These are phyloP conservation scores for Coemansia sp. DNA, from an alignment of 192 early-diverging fungal genomes.

Conservation along the genomic window DNA sequence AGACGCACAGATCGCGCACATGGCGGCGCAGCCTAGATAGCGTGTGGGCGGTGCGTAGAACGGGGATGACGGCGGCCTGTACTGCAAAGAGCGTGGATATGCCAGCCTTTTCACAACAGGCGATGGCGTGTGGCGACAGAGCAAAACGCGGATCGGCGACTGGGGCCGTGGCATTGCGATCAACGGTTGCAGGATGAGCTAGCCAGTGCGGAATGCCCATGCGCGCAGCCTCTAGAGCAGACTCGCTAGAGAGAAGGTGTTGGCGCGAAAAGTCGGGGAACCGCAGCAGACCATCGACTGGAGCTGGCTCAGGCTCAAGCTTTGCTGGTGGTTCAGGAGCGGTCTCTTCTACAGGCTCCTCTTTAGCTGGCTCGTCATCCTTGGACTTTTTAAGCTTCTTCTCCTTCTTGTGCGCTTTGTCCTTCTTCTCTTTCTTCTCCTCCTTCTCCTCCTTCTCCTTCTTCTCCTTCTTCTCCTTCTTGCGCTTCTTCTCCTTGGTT, in stretches of 20 bases:
- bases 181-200: constrained; percentile 71
- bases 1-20: constrained; percentile 89
- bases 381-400: constrained; percentile 3
- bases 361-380: background rate
- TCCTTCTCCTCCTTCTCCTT: constrained; percentile 17
- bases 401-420: background rate
- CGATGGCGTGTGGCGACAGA: constrained; percentile 64
- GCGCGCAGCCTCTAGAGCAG: constrained; percentile 24
- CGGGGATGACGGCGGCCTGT: constrained; percentile 83
- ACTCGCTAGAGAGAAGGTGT: constrained; percentile 19
- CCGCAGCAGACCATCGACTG: constrained; percentile 28
- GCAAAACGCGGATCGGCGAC: constrained; percentile 56
- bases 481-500: constrained; percentile 9
- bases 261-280: constrained; percentile 55
- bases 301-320: constrained; percentile 16
- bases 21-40: constrained; percentile 68
- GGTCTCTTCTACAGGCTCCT: constrained; percentile 3
- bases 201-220: constrained; percentile 92
- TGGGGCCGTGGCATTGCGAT: constrained; percentile 57
- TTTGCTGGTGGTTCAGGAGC: constrained; percentile 1
- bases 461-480: constrained; percentile 25
- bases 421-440: background rate
- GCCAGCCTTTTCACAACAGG: constrained; percentile 62
- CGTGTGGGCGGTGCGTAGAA: constrained; percentile 66
- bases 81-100: constrained; percentile 84